Evolutionary conservation across 306 rosid species (phyloP).

Genomic region (Malus sylvestris): DNA sequence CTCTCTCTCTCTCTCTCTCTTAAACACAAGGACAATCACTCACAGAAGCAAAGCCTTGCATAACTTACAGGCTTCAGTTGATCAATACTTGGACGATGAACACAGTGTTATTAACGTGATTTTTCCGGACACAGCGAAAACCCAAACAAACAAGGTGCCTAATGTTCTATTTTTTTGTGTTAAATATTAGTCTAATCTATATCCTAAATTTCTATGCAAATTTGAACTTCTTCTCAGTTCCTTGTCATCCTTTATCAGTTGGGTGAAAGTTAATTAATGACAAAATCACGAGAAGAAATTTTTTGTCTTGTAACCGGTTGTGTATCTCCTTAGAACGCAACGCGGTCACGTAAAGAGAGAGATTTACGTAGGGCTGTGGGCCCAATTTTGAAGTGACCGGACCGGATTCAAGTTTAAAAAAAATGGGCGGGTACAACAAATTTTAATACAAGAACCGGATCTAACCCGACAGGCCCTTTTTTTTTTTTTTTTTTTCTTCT

Average conservation of each 20-base stretch:
- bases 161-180: neutral
- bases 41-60: neutral
- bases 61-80: conserved; percentile 41
- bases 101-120: conserved; percentile 23
- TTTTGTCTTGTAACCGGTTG: no score
- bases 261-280: neutral
- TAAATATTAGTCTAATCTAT: neutral
- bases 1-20: neutral
- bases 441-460: no score
- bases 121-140: conserved; percentile 15
- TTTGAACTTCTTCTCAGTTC: neutral
- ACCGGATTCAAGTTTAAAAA: no score
- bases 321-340: no score
- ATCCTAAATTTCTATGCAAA: neutral
- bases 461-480: no score
- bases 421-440: no score
- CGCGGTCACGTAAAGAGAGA: no score
- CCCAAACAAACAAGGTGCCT: conserved; percentile 26
- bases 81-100: conserved; percentile 39
- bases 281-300: neutral
- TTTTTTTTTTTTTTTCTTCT: no score
- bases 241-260: neutral
- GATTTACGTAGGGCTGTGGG: no score
- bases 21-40: neutral
- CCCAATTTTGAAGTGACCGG: no score